Conservation (phyloP, 495 filamentous ascomycete genomes). For the Thermochaetoides thermophila region DNA sequence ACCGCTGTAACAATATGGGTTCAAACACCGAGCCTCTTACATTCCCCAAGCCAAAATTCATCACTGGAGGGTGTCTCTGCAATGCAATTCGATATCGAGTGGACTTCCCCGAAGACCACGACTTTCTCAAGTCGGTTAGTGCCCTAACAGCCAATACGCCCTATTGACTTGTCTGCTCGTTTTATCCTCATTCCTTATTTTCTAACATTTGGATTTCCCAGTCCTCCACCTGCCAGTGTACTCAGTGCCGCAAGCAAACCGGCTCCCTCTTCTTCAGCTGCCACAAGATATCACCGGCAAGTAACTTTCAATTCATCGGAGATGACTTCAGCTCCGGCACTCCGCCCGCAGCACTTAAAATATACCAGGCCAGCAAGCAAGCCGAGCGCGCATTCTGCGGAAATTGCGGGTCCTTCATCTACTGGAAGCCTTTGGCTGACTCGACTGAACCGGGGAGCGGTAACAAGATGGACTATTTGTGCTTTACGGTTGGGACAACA, state of each 20-base stretch:
- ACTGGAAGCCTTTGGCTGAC: slow-evolving; percentile 22
- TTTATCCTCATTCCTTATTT: not conserved
- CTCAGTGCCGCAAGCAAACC: slow-evolving; percentile 24
- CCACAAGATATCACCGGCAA: slow-evolving; percentile 7
- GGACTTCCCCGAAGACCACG: slow-evolving; percentile 21
- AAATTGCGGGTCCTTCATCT: slow-evolving; percentile 24
- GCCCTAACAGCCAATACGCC: not conserved
- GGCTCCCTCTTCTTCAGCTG: slow-evolving; percentile 19
- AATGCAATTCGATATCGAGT: slow-evolving; percentile 20
- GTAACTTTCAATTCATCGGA: too few species aligned
- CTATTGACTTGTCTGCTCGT: not conserved
- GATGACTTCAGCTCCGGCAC: slow-evolving; percentile 13
- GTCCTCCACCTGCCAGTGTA: slow-evolving; percentile 27
- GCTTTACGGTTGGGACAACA: slow-evolving; percentile 19
- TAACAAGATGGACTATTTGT: slow-evolving; percentile 6
- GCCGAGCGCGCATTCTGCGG: slow-evolving; percentile 23
- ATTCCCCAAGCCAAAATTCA: slow-evolving; percentile 18
- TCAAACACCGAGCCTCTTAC: not conserved
- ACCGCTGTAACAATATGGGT: not conserved
- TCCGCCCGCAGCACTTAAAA: slow-evolving; percentile 13
- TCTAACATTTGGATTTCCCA: slow-evolving; percentile 4
- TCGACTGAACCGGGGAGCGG: too few species aligned
- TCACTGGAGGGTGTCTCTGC: slow-evolving; percentile 30
- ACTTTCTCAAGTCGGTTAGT: slow-evolving; percentile 20
- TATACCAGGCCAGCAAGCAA: slow-evolving; percentile 15